phyloP scores from a whole-genome alignment of 1,284 basidiomycete genomes.

The Trichosporon sp. region DNA sequence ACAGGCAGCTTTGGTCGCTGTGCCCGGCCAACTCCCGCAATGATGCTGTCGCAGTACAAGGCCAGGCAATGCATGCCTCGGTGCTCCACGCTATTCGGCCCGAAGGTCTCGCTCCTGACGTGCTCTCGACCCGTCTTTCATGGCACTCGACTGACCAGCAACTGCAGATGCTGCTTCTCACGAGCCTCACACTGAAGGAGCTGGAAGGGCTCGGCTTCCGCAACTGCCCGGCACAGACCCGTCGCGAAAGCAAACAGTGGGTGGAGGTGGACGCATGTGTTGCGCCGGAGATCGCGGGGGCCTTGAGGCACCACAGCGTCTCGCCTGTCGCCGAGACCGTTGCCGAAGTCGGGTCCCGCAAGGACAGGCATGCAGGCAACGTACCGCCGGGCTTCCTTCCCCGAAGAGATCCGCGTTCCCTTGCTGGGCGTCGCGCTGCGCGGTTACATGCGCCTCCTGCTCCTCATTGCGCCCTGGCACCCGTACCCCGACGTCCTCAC shows the following conservation, averaged over 20 bases:
- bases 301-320: not conserved
- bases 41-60: not conserved
- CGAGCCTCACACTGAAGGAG: not conserved
- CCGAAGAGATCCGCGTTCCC: too few relatives aligned
- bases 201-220: not conserved
- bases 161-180: not conserved
- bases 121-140: not conserved
- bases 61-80: not conserved
- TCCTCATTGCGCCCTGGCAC: not conserved
- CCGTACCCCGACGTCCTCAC: not conserved
- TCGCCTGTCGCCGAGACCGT: not conserved
- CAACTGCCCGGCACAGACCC: not conserved
- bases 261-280: not conserved
- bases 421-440: not conserved
- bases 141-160: not conserved
- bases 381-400: too few relatives aligned
- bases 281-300: not conserved
- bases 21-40: not conserved
- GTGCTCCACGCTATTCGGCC: not conserved
- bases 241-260: not conserved
- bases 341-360: not conserved
- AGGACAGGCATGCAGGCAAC: not conserved
- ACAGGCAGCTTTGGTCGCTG: not conserved
- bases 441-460: not conserved
- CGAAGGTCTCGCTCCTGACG: not conserved